Conservation (phyloP, 2,329 filamentous ascomycete genomes). For the Fusarium sp. region DNA sequence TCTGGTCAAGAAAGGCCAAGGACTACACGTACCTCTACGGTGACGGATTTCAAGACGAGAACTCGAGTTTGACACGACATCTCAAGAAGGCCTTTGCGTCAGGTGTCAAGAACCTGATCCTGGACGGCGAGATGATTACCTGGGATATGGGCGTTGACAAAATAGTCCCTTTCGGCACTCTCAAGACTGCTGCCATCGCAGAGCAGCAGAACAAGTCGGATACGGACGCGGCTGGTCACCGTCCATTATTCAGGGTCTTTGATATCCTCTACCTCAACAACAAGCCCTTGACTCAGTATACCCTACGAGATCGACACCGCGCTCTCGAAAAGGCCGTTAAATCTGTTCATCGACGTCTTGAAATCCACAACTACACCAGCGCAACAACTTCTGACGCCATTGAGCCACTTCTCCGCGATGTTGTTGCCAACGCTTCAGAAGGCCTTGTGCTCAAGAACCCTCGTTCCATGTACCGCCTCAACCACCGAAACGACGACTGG, state of each 20-base stretch:
- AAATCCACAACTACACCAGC: constrained; percentile 80
- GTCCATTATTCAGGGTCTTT: constrained; percentile 87
- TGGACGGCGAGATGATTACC: constrained; percentile 98
- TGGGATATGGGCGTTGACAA: constrained; percentile 91
- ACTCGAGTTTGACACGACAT: constrained; percentile 83
- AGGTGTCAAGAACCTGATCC: constrained; percentile 85
- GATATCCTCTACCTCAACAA: constrained; percentile 93
- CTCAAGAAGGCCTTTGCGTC: constrained; percentile 80
- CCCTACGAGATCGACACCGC: constrained; percentile 80
- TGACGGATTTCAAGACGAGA: constrained; percentile 77
- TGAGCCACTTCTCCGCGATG: constrained; percentile 81
- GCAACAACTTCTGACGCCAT: constrained; percentile 78
- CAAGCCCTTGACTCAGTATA: constrained; percentile 82
- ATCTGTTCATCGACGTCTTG: constrained; percentile 79
- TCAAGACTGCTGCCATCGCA: constrained; percentile 89
- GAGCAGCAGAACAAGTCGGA: constrained; percentile 75
- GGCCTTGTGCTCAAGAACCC: constrained; percentile 96
- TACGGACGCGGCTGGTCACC: constrained; percentile 59
- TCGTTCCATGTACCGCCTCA: constrained; percentile 84
- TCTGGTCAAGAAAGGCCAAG: constrained; percentile 97
- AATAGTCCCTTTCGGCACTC: constrained; percentile 88
- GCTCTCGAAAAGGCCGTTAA: constrained; percentile 80
- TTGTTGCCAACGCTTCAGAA: constrained; percentile 89
- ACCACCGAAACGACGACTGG: constrained; percentile 95
- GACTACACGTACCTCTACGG: constrained; percentile 97